A percentile compares a stretch with the other conserved stretches of the same genome.
phyloP scores from a whole-genome alignment of 768 basidiomycete genomes.

The Boletus barrowsii region DNA sequence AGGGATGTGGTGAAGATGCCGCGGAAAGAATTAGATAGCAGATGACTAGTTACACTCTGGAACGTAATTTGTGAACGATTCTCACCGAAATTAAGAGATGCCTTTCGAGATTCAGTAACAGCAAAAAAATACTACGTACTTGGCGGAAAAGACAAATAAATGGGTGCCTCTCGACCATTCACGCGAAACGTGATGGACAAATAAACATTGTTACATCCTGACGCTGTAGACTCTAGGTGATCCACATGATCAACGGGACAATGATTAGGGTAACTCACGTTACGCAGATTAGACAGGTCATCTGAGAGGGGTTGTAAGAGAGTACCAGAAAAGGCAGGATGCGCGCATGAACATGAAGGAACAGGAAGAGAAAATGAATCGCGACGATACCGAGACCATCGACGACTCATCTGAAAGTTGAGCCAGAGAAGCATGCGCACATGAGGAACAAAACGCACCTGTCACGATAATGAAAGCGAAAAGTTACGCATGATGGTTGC shows the following conservation, averaged over 20 bases:
- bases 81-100: neutral
- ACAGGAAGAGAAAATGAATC: slow-evolving; percentile 14
- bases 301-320: too few relatives aligned
- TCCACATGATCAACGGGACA: neutral
- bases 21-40: slow-evolving; percentile 54
- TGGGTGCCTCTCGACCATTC: neutral
- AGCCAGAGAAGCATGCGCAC: too few relatives aligned
- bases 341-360: slow-evolving; percentile 24
- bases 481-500: too few relatives aligned
- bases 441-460: too few relatives aligned
- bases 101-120: slow-evolving; percentile 21
- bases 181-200: too few relatives aligned
- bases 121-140: slow-evolving; percentile 9
- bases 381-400: slow-evolving; percentile 24
- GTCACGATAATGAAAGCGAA: too few relatives aligned
- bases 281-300: slow-evolving; percentile 27
- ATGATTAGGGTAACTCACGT: slow-evolving; percentile 25
- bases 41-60: slow-evolving; percentile 49
- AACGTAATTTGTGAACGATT: neutral
- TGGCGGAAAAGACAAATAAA: neutral
- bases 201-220: too few relatives aligned
- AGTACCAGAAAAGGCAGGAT: slow-evolving; percentile 17
- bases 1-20: slow-evolving; percentile 42
- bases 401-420: too few relatives aligned
- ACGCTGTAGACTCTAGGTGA: slow-evolving; percentile 7